These are phyloP conservation scores for Cichorium intybus DNA, from an alignment of 140 eudicot species.

Conservation along the genomic window DNA sequence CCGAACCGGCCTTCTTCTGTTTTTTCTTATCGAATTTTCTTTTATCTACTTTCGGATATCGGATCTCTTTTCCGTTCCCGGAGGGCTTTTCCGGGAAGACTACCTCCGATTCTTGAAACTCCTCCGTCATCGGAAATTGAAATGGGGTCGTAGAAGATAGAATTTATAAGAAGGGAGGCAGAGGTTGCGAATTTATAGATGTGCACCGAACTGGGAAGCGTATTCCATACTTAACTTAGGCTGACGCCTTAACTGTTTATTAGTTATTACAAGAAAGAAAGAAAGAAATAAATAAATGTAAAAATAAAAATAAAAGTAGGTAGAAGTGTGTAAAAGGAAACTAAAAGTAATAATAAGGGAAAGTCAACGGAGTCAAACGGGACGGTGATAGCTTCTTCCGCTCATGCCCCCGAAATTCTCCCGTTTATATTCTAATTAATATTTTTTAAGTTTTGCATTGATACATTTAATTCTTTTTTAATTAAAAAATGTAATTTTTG, in stretches of 20 bases:
- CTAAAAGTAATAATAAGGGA: too few relatives aligned
- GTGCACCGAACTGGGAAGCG: constrained; percentile 12
- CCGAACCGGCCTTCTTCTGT: constrained; percentile 22
- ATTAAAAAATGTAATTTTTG: too few relatives aligned
- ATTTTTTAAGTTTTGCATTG: too few relatives aligned
- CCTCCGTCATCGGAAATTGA: constrained; percentile 46
- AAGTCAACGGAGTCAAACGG: too few relatives aligned
- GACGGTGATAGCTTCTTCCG: too few relatives aligned
- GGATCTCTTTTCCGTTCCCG: constrained; percentile 21
- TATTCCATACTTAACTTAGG: constrained; percentile 8
- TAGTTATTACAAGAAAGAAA: background rate
- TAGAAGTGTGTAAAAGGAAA: background rate
- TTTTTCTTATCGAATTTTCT: constrained; percentile 25
- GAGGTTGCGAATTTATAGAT: constrained; percentile 44
- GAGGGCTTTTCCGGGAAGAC: constrained; percentile 27
- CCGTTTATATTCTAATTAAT: too few relatives aligned
- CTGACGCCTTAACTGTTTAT: background rate
- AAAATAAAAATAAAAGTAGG: too few relatives aligned
- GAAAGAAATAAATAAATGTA: too few relatives aligned
- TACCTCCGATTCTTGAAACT: constrained; percentile 61
- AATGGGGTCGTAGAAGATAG: constrained; percentile 9
- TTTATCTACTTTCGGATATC: constrained; percentile 10
- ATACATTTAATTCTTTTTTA: too few relatives aligned
- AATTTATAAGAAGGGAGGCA: constrained; percentile 22
- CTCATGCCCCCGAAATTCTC: too few relatives aligned